Base-by-base conservation (phyloP, 169 alveolate genomes). In the Besnoitia besnoiti region DNA sequence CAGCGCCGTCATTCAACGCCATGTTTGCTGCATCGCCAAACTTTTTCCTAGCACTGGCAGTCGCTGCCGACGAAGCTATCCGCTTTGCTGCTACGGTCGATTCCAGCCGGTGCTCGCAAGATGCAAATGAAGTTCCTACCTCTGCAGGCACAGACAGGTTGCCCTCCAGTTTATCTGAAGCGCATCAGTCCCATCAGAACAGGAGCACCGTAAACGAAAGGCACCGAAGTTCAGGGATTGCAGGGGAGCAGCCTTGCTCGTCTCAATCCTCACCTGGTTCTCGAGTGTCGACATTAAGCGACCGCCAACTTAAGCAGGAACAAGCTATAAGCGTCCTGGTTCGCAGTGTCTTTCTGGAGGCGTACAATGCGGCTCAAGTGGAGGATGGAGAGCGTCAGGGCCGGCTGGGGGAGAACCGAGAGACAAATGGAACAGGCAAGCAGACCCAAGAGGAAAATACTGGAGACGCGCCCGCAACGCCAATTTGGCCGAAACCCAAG, bases 281-380 rank as follows among this genome's bases (percentile, higher is more conserved):
- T 33, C 16, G 27, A 21, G 35, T 55, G 27, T 0, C 21, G 10
- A 12, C 27, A 21, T 8, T 55, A 55, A 55, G 35, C 73, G 33
- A 55, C 27, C 73, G 73, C 35, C 73, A 55, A 33, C 35, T 55
- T 33, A 55, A 21, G 19, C 84, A 73, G 84, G 84, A 73, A 21
- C 49, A 73, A 73, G 84, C 49, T 2, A 73, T 73, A 21, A 73
- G 84, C 16, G 46, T 39, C 49, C 84, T 73, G 4, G 33, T 73
- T 44, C 84, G 33, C 4, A 39, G 49, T 73, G 84, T 73, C 49
- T 73, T 73, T 21, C 44, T 73, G 84, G 84, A 73, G 84, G 84
- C 84, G 84, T 39, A 7, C 84, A 27, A 10, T 12, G 24, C 84
- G n/a, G n/a, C n/a, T n/a, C n/a, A n/a, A n/a, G n/a, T n/a, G n/a